These are phyloP conservation scores for Trametes hirsuta DNA, from an alignment of 1,284 basidiomycete species.

Conservation along the genomic window DNA sequence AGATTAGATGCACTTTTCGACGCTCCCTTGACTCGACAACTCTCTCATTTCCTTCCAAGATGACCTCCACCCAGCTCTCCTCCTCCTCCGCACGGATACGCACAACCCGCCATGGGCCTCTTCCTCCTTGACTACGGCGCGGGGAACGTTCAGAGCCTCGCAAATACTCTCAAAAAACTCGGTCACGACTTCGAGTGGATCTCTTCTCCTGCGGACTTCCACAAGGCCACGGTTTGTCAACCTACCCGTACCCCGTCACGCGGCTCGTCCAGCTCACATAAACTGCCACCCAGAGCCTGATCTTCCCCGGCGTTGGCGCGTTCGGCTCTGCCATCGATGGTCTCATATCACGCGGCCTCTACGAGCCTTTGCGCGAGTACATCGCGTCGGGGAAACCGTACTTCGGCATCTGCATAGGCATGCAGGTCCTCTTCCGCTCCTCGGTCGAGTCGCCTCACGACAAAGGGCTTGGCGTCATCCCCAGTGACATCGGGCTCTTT, in stretches of 20 bases:
- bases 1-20: slow-evolving; percentile 26
- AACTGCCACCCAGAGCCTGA: slow-evolving; percentile 69
- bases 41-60: slow-evolving; percentile 19
- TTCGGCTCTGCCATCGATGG: slow-evolving; percentile 89
- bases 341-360: slow-evolving; percentile 74
- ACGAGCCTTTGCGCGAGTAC: slow-evolving; percentile 83
- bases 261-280: slow-evolving; percentile 19
- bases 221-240: slow-evolving; percentile 83
- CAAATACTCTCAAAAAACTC: slow-evolving; percentile 89
- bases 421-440: slow-evolving; percentile 92
- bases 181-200: slow-evolving; percentile 95
- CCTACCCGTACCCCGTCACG: slow-evolving; percentile 3
- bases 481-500: slow-evolving; percentile 72
- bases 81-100: slow-evolving; percentile 1
- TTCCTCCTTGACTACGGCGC: slow-evolving; percentile 96
- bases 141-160: slow-evolving; percentile 92
- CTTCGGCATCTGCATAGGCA: slow-evolving; percentile 98
- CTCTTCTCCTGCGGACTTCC: slow-evolving; percentile 81
- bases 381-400: slow-evolving; percentile 91
- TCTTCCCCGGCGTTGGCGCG: slow-evolving; percentile 98
- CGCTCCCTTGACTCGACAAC: slow-evolving; percentile 12
- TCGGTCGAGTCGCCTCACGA: slow-evolving; percentile 74
- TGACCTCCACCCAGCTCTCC: not conserved
- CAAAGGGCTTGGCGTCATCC: slow-evolving; percentile 75
- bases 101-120: slow-evolving; percentile 56